Conservation (phyloP, 805 yeast species). For the Candida namnaoensis region DNA sequence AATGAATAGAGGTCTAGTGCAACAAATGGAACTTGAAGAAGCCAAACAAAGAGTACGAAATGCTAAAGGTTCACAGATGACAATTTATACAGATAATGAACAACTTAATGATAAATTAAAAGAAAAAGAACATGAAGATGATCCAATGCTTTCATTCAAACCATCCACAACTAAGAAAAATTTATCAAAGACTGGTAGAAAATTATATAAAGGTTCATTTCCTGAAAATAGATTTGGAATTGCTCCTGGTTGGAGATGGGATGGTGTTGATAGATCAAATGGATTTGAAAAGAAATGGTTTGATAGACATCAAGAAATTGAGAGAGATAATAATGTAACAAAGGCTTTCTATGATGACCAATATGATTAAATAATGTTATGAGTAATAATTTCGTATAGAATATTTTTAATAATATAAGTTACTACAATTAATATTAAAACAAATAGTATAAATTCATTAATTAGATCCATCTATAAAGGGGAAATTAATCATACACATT, state of each 20-base stretch:
- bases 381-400: no score
- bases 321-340: conserved; percentile 18
- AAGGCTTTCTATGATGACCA: conserved; percentile 9
- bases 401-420: no score
- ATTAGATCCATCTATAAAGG: neutral
- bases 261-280: conserved; percentile 82
- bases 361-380: conserved; percentile 1
- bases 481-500: no score
- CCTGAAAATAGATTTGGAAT: conserved; percentile 71
- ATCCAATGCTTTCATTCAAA: conserved; percentile 50
- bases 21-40: conserved; percentile 26
- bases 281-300: conserved; percentile 73
- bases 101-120: conserved; percentile 26
- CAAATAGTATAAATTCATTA: no score
- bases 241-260: conserved; percentile 82
- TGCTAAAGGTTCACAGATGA: conserved; percentile 15
- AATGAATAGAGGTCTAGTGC: conserved; percentile 30
- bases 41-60: conserved; percentile 21
- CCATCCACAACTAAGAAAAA: conserved; percentile 15
- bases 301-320: conserved; percentile 27
- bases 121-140: conserved; percentile 37
- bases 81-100: conserved; percentile 28
- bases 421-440: no score
- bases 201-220: conserved; percentile 42
- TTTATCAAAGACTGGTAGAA: conserved; percentile 37